Base-by-base conservation (phyloP, 192 early-diverging fungal genomes). In the Podila minutissima region DNA sequence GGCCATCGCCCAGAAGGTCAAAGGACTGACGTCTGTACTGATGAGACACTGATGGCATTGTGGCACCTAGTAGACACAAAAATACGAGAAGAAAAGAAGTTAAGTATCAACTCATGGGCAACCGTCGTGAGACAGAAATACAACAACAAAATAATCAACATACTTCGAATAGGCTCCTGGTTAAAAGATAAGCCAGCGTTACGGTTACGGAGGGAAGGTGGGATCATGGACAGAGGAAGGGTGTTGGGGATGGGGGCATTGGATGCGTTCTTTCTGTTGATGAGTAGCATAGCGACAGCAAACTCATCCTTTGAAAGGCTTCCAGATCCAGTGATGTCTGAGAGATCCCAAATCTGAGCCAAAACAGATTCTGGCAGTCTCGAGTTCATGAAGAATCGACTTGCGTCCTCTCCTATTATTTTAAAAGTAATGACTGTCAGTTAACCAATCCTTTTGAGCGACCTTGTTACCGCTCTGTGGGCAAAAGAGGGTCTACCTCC, bases 301-400 rank as follows among this genome's bases (percentile, higher is more conserved):
- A 95, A 96, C 82, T 94, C 91, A 32, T 95, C 91, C 41, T 86
- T 82, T 37, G 83, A 87, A 19, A 95, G 84, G 35, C 75, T 82
- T 2, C 93, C 92, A 57, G 84, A 83, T 69, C 88, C 87, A 20
- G 82, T 85, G 37, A 86, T 90, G 70, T 94, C 92, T 0, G 92
- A 85, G 60, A 96, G 85, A 53, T 94, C 92, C 92, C 95, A 97
- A 59, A 97, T 92, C 59, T 91, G 86, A 22, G 94, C 95, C 59
- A 97, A 78, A 1, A 82, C 86, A 1, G 84, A 62, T 33, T 90
- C 88, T 0, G 92, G 86, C 51, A 97, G 83, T 59, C 91, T 89
- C 5, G 95, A 95, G 69, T 93, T 93, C 64, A 94, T 74, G 74
- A 97, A 95, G 67, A 97, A 94, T 29, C 85, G 84, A 26, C 91